These are phyloP conservation scores for Symbiodinium pilosum DNA, from an alignment of 73 alveolate genomes.

Conservation along the genomic window DNA sequence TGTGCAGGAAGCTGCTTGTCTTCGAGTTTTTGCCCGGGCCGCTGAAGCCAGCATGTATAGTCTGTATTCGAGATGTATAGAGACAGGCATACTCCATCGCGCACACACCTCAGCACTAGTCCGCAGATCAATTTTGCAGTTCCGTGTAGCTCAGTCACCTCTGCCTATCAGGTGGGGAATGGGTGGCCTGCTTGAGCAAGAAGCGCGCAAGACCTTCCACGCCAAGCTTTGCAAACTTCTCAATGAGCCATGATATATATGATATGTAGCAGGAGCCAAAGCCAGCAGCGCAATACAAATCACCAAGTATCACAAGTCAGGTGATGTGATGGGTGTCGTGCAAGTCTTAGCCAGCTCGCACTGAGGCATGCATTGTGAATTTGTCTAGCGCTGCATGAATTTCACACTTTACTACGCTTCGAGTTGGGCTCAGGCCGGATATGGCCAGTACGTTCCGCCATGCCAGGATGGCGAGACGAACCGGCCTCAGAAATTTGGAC, in stretches of 20 bases:
- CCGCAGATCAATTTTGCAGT: too few relatives aligned
- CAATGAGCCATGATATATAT: conserved; percentile 10
- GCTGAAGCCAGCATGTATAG: too few relatives aligned
- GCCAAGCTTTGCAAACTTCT: conserved; percentile 95
- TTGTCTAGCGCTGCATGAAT: too few relatives aligned
- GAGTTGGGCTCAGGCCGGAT: conserved; percentile 1
- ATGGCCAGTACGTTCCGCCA: conserved; percentile 74
- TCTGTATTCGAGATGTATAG: too few relatives aligned
- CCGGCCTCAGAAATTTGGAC: neutral
- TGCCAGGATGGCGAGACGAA: conserved; percentile 91
- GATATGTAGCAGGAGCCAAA: neutral
- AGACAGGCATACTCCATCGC: conserved; percentile 72
- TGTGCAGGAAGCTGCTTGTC: conserved; percentile 95
- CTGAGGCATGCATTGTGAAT: too few relatives aligned
- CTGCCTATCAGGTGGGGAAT: conserved; percentile 96
- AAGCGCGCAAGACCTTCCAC: conserved; percentile 97
- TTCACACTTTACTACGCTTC: too few relatives aligned
- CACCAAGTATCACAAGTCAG: neutral
- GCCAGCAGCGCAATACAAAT: neutral
- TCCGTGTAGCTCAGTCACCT: neutral
- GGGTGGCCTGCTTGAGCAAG: conserved; percentile 99
- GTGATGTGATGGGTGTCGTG: conserved; percentile 38
- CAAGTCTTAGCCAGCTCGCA: too few relatives aligned
- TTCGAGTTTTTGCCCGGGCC: conserved; percentile 17
- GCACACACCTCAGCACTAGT: neutral